These are phyloP conservation scores for Ulota crispa DNA, from an alignment of 225 moss, liverwort and hornwort genomes.

Conservation along the genomic window DNA sequence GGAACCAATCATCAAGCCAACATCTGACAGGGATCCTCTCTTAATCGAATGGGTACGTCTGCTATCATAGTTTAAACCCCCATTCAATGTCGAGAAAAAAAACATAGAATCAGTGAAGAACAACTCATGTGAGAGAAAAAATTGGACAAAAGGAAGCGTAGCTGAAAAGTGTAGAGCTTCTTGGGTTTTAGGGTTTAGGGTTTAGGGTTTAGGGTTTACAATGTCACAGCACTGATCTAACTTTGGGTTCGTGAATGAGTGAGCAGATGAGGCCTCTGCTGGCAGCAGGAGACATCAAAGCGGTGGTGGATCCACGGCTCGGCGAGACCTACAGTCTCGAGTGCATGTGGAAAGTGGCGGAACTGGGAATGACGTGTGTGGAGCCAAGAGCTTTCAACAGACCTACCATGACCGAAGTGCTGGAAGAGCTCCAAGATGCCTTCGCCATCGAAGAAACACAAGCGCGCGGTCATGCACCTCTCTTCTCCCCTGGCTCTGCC, in stretches of 20 bases:
- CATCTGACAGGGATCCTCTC: conserved; percentile 18
- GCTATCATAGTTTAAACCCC: neutral
- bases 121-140: neutral
- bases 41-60: conserved; percentile 40
- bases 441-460: conserved; percentile 23
- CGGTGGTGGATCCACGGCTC: conserved; percentile 43
- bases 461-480: neutral
- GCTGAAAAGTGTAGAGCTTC: neutral
- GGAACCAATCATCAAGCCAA: conserved; percentile 35
- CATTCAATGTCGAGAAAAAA: too few species aligned
- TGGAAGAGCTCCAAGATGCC: conserved; percentile 41
- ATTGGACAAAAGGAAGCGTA: neutral
- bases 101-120: neutral
- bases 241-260: neutral
- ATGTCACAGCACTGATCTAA: neutral
- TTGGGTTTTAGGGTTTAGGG: too few species aligned
- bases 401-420: conserved; percentile 44
- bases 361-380: conserved; percentile 51
- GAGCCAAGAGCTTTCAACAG: conserved; percentile 40
- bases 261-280: conserved; percentile 39
- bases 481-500: conserved; percentile 11
- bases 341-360: conserved; percentile 44
- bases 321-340: conserved; percentile 26
- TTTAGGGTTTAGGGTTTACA: too few species aligned
- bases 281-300: conserved; percentile 24